Evolutionary conservation across 2,329 filamentous ascomycete genomes (phyloP), one percentile per base, ranked within the genome.

Genomic region (Fusarium chuoi): DNA sequence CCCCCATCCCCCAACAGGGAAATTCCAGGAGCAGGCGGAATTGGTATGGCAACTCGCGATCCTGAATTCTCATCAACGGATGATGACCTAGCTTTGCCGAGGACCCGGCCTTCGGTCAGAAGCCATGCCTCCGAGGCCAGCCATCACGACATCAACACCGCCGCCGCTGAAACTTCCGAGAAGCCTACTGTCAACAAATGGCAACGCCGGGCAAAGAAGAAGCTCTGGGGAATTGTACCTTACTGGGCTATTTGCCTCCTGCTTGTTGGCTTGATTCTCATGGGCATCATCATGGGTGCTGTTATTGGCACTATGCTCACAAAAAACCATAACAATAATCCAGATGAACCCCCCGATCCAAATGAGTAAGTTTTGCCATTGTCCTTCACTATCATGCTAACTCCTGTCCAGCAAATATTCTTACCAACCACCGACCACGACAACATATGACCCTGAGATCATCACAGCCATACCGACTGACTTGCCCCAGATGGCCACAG

Each of bases 221-320:
- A 87, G 72, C 77, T 90, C 8, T 90, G 88, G 78, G 88, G 89
- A 11, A 84, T 91, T 26, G 82, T 92, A 26, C 90, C 90, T 1
- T 88, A 88, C 65, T 92, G 90, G 90, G 89, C 88, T 3, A 84
- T 92, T 36, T 85, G 85, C 51, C 78, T 92, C 18, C 79, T 87
- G 5, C 76, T 84, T 1, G 79, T 86, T 6, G 84, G 85, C 6
- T 76, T 90, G 26, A 72, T 90, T 15, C 75, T 91, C 39, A 83
- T 91, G 79, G 87, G 86, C 22, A 80, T 88, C 13, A 83, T 92
- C 5, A 83, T 91, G 71, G 89, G 88, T 30, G 86, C 89, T 26
- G 87, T 91, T 17, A 83, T 90, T 49, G 89, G 87, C 28, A 85
- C 84, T 3, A 75, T 88, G 36, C 73, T 86, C 63, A 68, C 74